Conservation (phyloP, 192 early-diverging fungal genomes). For the Coemansia sp. region DNA sequence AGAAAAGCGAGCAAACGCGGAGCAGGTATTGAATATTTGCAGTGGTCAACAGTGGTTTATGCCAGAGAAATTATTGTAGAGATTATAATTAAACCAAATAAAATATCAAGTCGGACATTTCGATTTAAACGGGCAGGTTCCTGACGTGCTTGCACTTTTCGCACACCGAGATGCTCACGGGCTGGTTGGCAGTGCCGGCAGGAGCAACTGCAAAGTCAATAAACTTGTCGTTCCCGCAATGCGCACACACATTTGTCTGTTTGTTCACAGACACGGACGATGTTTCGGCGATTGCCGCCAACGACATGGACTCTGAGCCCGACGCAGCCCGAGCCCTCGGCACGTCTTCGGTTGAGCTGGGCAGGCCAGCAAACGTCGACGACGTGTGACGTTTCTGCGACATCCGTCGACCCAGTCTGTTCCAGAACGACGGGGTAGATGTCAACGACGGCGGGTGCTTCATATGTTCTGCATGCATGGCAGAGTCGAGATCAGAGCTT, state of each 20-base stretch:
- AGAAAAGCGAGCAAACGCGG: no score
- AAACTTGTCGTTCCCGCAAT: slow-evolving; percentile 34
- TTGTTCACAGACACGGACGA: neutral
- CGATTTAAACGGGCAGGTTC: slow-evolving; percentile 24
- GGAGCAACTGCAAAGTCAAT: slow-evolving; percentile 43
- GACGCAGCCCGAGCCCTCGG: slow-evolving; percentile 13
- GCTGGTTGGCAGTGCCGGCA: slow-evolving; percentile 3
- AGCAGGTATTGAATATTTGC: no score
- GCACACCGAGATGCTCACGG: slow-evolving; percentile 33
- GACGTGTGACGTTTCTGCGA: slow-evolving; percentile 24
- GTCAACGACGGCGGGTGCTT: slow-evolving; percentile 7
- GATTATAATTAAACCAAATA: neutral
- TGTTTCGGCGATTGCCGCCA: slow-evolving; percentile 12
- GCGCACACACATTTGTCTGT: slow-evolving; percentile 18
- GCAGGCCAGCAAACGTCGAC: slow-evolving; percentile 15
- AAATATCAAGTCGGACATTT: neutral
- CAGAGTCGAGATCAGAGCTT: neutral
- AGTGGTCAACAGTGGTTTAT: no score
- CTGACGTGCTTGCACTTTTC: slow-evolving; percentile 42
- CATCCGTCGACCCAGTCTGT: slow-evolving; percentile 25
- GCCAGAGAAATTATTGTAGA: no score
- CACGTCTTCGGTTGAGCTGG: neutral
- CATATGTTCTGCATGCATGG: neutral
- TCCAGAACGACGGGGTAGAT: slow-evolving; percentile 36
- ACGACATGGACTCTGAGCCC: neutral